A percentile compares a stretch with the other conserved stretches of the same genome.
phyloP scores from a whole-genome alignment of 2,329 filamentous ascomycete genomes.

The Trichophyton mentagrophytes region DNA sequence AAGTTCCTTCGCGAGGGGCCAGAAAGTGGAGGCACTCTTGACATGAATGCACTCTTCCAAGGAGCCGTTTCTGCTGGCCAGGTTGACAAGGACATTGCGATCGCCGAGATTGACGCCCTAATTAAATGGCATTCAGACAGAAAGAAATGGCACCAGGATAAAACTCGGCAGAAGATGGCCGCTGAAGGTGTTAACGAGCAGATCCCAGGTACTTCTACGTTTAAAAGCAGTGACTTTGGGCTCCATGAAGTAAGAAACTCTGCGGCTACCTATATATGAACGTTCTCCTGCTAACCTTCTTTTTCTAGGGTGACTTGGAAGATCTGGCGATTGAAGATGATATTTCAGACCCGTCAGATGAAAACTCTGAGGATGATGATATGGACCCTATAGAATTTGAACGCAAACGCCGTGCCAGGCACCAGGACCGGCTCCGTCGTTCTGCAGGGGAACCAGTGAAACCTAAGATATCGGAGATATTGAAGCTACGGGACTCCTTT shows the following conservation, averaged over 20 bases:
- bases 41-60: conserved; percentile 87
- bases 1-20: conserved; percentile 85
- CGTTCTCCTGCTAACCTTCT: neutral
- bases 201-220: conserved; percentile 43
- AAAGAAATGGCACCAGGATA: conserved; percentile 97
- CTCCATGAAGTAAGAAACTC: conserved; percentile 52
- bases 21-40: conserved; percentile 61
- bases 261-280: neutral
- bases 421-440: conserved; percentile 62
- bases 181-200: conserved; percentile 46
- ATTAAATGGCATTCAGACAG: conserved; percentile 90
- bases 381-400: conserved; percentile 81
- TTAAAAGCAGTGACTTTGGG: conserved; percentile 78
- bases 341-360: conserved; percentile 49
- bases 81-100: conserved; percentile 59
- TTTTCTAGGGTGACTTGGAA: conserved; percentile 54
- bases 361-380: conserved; percentile 63
- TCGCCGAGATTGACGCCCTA: conserved; percentile 68
- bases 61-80: conserved; percentile 56
- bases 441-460: conserved; percentile 75
- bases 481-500: conserved; percentile 69
- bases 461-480: conserved; percentile 62
- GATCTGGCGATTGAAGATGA: conserved; percentile 72
- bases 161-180: conserved; percentile 98
- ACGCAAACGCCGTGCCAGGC: conserved; percentile 60